phyloP scores from a whole-genome alignment of 2,329 filamentous ascomycete species.

The Helotiales sp. region DNA sequence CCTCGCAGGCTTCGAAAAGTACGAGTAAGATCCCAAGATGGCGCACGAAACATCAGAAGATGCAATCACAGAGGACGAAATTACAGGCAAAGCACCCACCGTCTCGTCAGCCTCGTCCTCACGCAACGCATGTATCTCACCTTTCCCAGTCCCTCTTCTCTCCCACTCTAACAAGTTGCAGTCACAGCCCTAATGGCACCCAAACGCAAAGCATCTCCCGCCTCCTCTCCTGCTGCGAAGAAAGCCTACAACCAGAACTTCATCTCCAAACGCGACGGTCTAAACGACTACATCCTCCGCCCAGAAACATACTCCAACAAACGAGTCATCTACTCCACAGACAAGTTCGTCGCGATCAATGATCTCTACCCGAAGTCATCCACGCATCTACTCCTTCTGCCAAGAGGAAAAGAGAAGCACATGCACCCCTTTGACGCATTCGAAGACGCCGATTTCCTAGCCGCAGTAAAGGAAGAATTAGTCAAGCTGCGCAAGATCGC shows the following conservation, averaged over 20 bases:
- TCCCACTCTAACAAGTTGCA: conserved; percentile 23
- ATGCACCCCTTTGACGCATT: conserved; percentile 79
- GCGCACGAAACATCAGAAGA: conserved; percentile 33
- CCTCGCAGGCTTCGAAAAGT: background rate
- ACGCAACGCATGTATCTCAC: conserved; percentile 46
- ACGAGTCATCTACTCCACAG: conserved; percentile 64
- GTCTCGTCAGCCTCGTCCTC: conserved; percentile 27
- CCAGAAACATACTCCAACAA: conserved; percentile 60
- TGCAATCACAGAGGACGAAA: conserved; percentile 45
- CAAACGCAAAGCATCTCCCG: conserved; percentile 24
- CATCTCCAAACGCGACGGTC: conserved; percentile 54
- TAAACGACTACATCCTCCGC: conserved; percentile 65
- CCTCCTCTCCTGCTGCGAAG: conserved; percentile 7
- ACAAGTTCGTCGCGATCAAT: conserved; percentile 73
- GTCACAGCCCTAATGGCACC: conserved; percentile 53
- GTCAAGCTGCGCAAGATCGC: conserved; percentile 63
- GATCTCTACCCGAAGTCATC: conserved; percentile 85
- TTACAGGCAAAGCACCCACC: conserved; percentile 36
- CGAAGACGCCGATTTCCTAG: conserved; percentile 68
- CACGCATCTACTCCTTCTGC: conserved; percentile 85
- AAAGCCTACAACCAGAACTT: conserved; percentile 14
- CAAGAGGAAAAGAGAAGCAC: conserved; percentile 63
- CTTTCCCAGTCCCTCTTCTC: background rate
- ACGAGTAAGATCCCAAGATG: background rate
- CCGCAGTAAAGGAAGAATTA: conserved; percentile 60